Evolutionary conservation across 495 filamentous ascomycete genomes (phyloP).

Genomic region (Tuber brumale): DNA sequence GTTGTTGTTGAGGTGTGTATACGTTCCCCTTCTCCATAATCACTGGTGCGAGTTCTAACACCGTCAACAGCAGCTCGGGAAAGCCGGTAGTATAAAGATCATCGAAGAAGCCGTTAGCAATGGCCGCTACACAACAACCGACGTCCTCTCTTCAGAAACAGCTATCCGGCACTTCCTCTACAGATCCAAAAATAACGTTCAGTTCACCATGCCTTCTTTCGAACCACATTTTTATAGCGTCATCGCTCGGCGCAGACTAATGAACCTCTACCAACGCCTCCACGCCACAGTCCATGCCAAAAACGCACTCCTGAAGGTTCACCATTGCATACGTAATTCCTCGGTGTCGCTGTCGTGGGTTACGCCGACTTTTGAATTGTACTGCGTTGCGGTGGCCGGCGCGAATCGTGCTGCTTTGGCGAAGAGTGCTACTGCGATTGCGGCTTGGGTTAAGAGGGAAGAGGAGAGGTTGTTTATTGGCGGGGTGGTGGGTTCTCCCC

Average conservation of each 20-base stretch:
- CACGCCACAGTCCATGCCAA: conserved; percentile 79
- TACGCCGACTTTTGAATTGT: conserved; percentile 84
- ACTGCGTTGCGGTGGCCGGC: conserved; percentile 76
- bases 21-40: background rate
- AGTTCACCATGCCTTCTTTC: conserved; percentile 85
- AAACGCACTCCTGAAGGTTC: conserved; percentile 73
- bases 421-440: conserved; percentile 76
- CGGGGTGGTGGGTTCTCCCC: conserved; percentile 56
- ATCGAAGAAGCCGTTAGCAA: conserved; percentile 65
- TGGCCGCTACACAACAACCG: conserved; percentile 61
- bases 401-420: conserved; percentile 70
- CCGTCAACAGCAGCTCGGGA: conserved; percentile 50
- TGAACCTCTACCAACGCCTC: conserved; percentile 76
- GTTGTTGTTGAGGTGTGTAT: conserved; percentile 56
- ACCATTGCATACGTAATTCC: conserved; percentile 67
- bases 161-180: conserved; percentile 86
- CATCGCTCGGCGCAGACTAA: conserved; percentile 63
- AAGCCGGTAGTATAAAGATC: conserved; percentile 64
- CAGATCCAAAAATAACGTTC: conserved; percentile 86
- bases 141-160: conserved; percentile 67
- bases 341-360: conserved; percentile 80
- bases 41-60: conserved; percentile 44
- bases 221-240: conserved; percentile 61
- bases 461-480: conserved; percentile 92
- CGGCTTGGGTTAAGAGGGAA: conserved; percentile 81